phyloP scores from a whole-genome alignment of 2,329 filamentous ascomycete genomes.

The Cladosporium sp. region DNA sequence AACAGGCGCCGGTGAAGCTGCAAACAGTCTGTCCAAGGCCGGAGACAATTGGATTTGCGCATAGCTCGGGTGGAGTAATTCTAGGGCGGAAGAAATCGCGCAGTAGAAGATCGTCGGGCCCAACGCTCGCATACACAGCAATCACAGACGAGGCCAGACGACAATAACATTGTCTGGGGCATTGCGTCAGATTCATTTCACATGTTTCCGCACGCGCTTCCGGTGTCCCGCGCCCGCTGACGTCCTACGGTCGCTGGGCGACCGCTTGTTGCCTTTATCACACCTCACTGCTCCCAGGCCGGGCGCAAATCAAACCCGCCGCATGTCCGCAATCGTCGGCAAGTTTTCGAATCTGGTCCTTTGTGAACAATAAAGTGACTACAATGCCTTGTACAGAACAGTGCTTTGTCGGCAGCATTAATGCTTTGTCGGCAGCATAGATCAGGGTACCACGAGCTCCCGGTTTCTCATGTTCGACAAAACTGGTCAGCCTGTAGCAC shows the following conservation, averaged over 20 bases:
- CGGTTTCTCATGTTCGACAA: constrained; percentile 88
- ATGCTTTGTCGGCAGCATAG: constrained; percentile 80
- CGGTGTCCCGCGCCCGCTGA: neutral
- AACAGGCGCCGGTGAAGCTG: neutral
- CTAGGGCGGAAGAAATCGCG: neutral
- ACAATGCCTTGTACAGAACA: constrained; percentile 23
- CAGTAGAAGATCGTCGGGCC: neutral
- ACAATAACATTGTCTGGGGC: neutral
- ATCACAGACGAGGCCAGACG: neutral
- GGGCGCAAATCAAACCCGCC: neutral
- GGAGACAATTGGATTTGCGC: neutral
- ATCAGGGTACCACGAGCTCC: constrained; percentile 86
- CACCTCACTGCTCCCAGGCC: neutral
- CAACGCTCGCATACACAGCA: neutral
- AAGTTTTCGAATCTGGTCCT: neutral
- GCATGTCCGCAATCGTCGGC: constrained; percentile 1
- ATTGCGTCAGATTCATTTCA: constrained; percentile 2
- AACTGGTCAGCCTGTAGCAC: constrained; percentile 70
- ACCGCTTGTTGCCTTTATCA: neutral
- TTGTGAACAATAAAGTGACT: neutral
- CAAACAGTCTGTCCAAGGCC: neutral
- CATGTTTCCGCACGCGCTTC: constrained; percentile 6
- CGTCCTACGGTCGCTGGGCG: neutral
- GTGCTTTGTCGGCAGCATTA: too few species aligned
- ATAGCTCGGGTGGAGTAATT: neutral